Percentiles rank a stretch among this genome's conserved stretches.
These are phyloP conservation scores for Eragrostis nindensis DNA, from an alignment of 176 grass and related monocot genomes.

Conservation along the genomic window DNA sequence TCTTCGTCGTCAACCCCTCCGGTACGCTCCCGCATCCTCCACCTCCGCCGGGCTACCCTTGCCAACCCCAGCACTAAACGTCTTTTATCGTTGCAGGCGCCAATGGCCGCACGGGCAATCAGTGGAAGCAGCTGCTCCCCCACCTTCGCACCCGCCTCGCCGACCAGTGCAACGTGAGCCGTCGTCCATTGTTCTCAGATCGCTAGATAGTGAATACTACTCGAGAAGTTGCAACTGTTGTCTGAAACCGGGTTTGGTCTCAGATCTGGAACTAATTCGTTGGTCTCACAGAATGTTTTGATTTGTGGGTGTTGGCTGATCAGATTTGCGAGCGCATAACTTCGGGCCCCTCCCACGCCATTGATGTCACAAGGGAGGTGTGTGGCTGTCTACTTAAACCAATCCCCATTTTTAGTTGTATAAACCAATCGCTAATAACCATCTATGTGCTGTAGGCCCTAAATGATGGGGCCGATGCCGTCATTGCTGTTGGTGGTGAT, in stretches of 20 bases:
- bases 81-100: slow-evolving; percentile 50
- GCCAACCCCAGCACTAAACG: neutral
- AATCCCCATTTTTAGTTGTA: slow-evolving; percentile 1
- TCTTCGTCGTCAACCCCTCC: slow-evolving; percentile 93
- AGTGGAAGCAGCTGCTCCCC: slow-evolving; percentile 94
- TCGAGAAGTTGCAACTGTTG: neutral
- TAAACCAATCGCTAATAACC: neutral
- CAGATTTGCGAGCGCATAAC: slow-evolving; percentile 91
- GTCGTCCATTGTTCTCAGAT: neutral
- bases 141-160: slow-evolving; percentile 75
- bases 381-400: slow-evolving; percentile 14
- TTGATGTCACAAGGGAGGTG: slow-evolving; percentile 94
- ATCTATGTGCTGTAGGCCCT: slow-evolving; percentile 60
- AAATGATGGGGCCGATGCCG: slow-evolving; percentile 82
- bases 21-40: slow-evolving; percentile 36
- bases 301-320: slow-evolving; percentile 10
- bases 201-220: neutral
- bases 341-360: slow-evolving; percentile 76
- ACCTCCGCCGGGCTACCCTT: neutral
- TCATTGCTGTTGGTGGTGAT: slow-evolving; percentile 92
- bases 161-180: slow-evolving; percentile 81
- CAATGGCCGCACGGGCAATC: slow-evolving; percentile 86
- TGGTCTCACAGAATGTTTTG: slow-evolving; percentile 36
- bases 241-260: slow-evolving; percentile 12
- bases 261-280: slow-evolving; percentile 33